phyloP scores from a whole-genome alignment of 106 monocot species.

The Dendrobium catenatum region DNA sequence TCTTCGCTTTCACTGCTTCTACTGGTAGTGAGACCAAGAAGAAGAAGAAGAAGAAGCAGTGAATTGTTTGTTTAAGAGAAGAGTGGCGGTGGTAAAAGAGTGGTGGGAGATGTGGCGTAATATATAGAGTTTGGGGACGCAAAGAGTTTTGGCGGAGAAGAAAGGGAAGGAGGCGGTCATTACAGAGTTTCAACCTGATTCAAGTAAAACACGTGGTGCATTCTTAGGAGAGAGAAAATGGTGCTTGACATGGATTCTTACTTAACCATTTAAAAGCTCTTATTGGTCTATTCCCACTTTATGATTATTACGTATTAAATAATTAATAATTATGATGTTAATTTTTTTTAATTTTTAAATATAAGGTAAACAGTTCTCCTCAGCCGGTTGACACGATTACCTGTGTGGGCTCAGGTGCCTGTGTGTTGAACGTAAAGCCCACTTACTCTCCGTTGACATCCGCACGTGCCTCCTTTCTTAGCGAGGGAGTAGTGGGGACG shows the following conservation, averaged over 20 bases:
- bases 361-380: not conserved
- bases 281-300: not conserved
- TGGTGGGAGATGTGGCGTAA: not conserved
- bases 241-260: too few species aligned
- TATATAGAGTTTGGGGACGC: not conserved
- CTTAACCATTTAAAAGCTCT: not conserved
- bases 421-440: not conserved
- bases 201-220: not conserved
- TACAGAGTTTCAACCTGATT: not conserved
- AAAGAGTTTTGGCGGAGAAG: not conserved
- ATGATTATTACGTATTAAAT: not conserved
- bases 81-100: too few species aligned
- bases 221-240: not conserved
- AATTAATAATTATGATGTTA: not conserved
- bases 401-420: not conserved
- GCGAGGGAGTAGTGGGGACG: too few species aligned
- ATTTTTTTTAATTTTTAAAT: too few species aligned
- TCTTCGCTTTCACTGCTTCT: not conserved
- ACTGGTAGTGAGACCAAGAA: not conserved
- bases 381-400: not conserved
- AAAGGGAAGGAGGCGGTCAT: not conserved
- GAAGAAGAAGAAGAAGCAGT: too few species aligned
- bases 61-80: too few species aligned
- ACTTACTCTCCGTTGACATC: too few species aligned
- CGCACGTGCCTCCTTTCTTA: too few species aligned